A percentile compares a stretch with the other conserved stretches of the same genome.
These are phyloP conservation scores for Trichoderma harzianum DNA, from an alignment of 2,329 filamentous ascomycete species.

Conservation along the genomic window DNA sequence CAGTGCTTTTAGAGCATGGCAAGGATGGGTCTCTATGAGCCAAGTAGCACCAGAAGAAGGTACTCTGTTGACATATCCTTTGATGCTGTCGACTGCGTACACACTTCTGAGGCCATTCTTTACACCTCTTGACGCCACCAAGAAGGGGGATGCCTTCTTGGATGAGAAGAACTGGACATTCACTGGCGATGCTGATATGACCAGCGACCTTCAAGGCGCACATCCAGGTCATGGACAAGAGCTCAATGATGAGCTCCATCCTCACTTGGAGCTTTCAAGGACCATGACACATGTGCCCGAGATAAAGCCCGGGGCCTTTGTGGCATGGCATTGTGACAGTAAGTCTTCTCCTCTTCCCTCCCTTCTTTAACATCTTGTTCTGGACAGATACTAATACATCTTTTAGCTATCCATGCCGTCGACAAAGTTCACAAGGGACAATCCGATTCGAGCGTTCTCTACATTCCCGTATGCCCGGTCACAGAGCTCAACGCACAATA, in stretches of 20 bases:
- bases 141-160: conserved; percentile 37
- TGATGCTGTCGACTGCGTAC: conserved; percentile 76
- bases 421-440: conserved; percentile 72
- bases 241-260: conserved; percentile 64
- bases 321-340: conserved; percentile 82
- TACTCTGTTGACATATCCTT: conserved; percentile 76
- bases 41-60: conserved; percentile 70
- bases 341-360: conserved; percentile 22
- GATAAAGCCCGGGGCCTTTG: conserved; percentile 71
- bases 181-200: conserved; percentile 43
- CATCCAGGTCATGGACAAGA: conserved; percentile 67
- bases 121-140: conserved; percentile 38
- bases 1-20: conserved; percentile 82
- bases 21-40: conserved; percentile 84
- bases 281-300: conserved; percentile 69
- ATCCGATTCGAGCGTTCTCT: conserved; percentile 77
- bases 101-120: conserved; percentile 84
- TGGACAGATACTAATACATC: neutral
- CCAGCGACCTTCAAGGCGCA: conserved; percentile 67
- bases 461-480: conserved; percentile 82
- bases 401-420: conserved; percentile 68
- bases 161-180: conserved; percentile 59
- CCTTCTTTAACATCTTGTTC: neutral
- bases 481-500: conserved; percentile 73
- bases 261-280: conserved; percentile 63